Evolutionary conservation across 2,329 filamentous ascomycete species (phyloP), one percentile per base, ranked within the genome.

Genomic region (Daldinia sp.): DNA sequence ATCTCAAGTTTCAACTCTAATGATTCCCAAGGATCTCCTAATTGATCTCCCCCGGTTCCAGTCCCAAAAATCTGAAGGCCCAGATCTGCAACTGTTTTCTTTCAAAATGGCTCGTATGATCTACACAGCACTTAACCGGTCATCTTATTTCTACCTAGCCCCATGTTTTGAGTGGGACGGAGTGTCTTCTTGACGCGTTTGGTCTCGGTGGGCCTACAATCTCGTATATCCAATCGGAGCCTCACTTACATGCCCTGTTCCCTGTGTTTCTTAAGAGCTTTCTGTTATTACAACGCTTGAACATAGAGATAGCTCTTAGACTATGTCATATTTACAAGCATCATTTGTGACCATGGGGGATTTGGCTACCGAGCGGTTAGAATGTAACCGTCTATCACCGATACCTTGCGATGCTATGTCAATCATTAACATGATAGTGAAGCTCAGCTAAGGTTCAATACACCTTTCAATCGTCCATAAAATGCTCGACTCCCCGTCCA

Each of bases 51-150:
- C 60, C 60, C 56, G 63, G 67, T 59, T 67, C 51, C 69, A 51
- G 65, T 64, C 67, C 67, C 70, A 50, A 67, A 69, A 68, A 69
- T 69, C 63, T 60, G 53, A 56, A 60, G 57, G 30, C 20, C 48
- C 46, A 63, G 70, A 67, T 68, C 62, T 59, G 61, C 56, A 20
- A 15, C 58, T 18, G 60, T 63, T 66, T 64, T 26, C 60, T 63
- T 67, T 64, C 41, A 72, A 69, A 71, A 30, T 30, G 3, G 10
- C 63, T 59, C 26, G 69, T 74, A 70, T 75, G 70, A 75, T 76
- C 74, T 73, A 35, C 54, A 30, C 4, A 26, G 26, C 26, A 30
- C 72, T 55, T 30, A 51, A 28, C 44, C 18, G 67, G 60, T 63
- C 61, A 74, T 74, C 68, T 69, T 73, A 71, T 70, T 65, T 65